These are phyloP conservation scores for Saccharomyces mikatae DNA, from an alignment of 805 yeast genomes.

Conservation along the genomic window DNA sequence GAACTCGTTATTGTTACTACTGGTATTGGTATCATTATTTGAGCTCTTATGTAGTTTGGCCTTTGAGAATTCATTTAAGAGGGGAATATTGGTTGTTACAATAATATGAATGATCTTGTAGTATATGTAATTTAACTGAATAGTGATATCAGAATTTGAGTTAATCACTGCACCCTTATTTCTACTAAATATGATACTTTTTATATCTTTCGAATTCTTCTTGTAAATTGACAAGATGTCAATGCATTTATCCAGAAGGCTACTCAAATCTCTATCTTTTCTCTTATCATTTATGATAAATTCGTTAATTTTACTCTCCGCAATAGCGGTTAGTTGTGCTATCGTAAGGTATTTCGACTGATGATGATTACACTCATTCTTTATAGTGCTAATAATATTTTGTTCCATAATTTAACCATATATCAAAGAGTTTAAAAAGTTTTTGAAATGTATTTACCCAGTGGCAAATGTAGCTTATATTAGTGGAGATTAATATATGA, in stretches of 20 bases:
- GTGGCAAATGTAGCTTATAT: not conserved
- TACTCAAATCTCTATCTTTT: slow-evolving; percentile 17
- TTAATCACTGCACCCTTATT: not conserved
- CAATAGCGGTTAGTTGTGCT: slow-evolving; percentile 14
- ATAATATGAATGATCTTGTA: slow-evolving; percentile 29
- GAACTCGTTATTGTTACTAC: slow-evolving; percentile 15
- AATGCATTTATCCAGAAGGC: slow-evolving; percentile 23
- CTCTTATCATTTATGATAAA: slow-evolving; percentile 12
- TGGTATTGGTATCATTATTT: slow-evolving; percentile 7
- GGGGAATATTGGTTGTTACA: slow-evolving; percentile 24
- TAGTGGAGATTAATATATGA: not conserved
- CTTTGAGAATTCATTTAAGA: slow-evolving; percentile 16
- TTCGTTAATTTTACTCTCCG: slow-evolving; percentile 6
- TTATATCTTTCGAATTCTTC: slow-evolving; percentile 24
- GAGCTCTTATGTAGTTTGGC: slow-evolving; percentile 15
- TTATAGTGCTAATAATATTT: not conserved
- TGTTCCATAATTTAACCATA: not conserved
- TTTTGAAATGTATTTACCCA: not conserved
- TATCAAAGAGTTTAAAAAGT: not conserved
- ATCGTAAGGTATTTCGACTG: not conserved
- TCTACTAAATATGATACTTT: not conserved
- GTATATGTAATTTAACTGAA: slow-evolving; percentile 18
- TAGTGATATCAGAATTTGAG: not conserved
- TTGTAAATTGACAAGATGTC: slow-evolving; percentile 27
- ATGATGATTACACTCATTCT: not conserved